Conservation (phyloP, 306 rosid genomes). For the Pyrus pyrifolia region DNA sequence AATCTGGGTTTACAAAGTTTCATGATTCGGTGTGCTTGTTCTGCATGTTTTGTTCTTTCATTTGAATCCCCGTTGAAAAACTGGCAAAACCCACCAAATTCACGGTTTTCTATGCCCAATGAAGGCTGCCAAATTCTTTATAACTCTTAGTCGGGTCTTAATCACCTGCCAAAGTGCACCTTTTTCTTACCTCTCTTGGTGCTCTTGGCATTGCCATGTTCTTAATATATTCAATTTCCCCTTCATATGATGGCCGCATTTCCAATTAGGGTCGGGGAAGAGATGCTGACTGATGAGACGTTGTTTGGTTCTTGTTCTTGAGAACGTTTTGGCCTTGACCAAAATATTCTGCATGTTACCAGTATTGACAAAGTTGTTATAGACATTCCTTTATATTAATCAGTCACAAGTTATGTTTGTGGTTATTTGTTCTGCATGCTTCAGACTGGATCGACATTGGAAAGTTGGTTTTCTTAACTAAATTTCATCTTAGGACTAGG, state of each 20-base stretch:
- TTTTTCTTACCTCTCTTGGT: not conserved
- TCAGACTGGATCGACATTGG: not conserved
- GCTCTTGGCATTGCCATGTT: not conserved
- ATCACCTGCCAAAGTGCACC: not conserved
- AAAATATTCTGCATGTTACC: not conserved
- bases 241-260: not conserved
- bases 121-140: not conserved
- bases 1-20: not conserved
- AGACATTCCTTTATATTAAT: not conserved
- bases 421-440: not conserved
- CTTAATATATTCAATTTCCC: not conserved
- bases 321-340: not conserved
- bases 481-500: not conserved
- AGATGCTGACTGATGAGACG: not conserved
- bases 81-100: not conserved
- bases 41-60: not conserved
- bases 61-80: not conserved
- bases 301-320: not conserved
- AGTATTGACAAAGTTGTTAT: not conserved
- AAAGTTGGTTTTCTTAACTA: not conserved
- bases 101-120: not conserved
- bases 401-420: not conserved
- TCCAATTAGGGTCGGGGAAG: not conserved
- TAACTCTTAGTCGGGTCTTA: not conserved
- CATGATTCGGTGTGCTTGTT: not conserved